These are phyloP conservation scores for Penicillium odoratum DNA, from an alignment of 495 filamentous ascomycete genomes.

Conservation along the genomic window DNA sequence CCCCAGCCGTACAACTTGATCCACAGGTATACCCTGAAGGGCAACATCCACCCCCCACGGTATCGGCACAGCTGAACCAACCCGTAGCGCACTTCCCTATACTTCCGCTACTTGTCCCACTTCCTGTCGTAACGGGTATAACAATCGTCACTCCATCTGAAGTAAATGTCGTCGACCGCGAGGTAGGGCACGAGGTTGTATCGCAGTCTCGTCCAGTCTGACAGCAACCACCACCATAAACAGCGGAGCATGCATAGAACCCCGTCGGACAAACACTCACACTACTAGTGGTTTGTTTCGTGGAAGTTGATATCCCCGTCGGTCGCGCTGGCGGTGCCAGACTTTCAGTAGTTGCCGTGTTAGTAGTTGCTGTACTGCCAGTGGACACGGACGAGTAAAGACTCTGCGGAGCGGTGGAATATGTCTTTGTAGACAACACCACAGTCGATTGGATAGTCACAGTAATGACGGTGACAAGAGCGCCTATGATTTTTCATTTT, in stretches of 20 bases:
- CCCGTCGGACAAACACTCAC: slow-evolving; percentile 59
- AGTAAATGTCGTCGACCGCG: slow-evolving; percentile 58
- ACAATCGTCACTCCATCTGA: slow-evolving; percentile 66
- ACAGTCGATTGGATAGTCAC: slow-evolving; percentile 47
- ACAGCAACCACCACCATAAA: slow-evolving; percentile 74
- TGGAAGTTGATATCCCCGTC: slow-evolving; percentile 40
- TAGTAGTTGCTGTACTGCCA: slow-evolving; percentile 1
- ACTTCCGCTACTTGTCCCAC: slow-evolving; percentile 23
- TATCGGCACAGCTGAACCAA: slow-evolving; percentile 74
- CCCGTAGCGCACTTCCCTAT: slow-evolving; percentile 64
- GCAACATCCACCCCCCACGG: slow-evolving; percentile 73
- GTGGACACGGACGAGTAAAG: slow-evolving; percentile 22
- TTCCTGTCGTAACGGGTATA: slow-evolving; percentile 50
- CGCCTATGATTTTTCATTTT: slow-evolving; percentile 27
- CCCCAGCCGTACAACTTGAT: slow-evolving; percentile 63
- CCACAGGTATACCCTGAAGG: slow-evolving; percentile 74
- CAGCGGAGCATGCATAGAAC: slow-evolving; percentile 70
- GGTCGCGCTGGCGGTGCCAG: slow-evolving; percentile 53
- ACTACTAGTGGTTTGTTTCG: slow-evolving; percentile 24
- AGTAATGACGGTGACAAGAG: slow-evolving; percentile 47
- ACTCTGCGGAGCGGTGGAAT: slow-evolving; percentile 34
- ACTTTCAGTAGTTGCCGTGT: slow-evolving; percentile 21
- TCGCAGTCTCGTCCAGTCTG: slow-evolving; percentile 81
- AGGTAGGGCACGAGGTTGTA: slow-evolving; percentile 65
- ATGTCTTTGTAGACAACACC: slow-evolving; percentile 40